Percentiles rank a stretch among this genome's conserved stretches.
These are phyloP conservation scores for Thalassiosira oceanica DNA, from an alignment of 352 stramenopile genomes.

Conservation along the genomic window DNA sequence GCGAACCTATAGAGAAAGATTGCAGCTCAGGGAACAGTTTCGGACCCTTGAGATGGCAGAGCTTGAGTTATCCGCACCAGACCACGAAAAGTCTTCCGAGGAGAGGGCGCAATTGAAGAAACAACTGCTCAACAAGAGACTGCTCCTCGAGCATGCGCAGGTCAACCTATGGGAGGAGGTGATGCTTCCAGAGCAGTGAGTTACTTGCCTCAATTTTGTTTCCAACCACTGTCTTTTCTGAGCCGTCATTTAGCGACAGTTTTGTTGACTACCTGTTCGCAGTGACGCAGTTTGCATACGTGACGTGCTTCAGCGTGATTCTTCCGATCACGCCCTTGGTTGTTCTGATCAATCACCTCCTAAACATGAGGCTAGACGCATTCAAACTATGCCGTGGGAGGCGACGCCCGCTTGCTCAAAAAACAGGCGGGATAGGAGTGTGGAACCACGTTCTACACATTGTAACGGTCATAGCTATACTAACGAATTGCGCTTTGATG, in stretches of 20 bases:
- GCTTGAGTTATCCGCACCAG: conserved; percentile 40
- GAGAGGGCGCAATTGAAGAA: conserved; percentile 55
- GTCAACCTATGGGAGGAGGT: conserved; percentile 86
- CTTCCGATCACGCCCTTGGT: conserved; percentile 91
- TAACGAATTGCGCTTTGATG: conserved; percentile 95
- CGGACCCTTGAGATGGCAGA: conserved; percentile 57
- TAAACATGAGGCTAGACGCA: conserved; percentile 92
- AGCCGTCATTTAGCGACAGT: too few species aligned
- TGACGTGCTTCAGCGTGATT: conserved; percentile 91
- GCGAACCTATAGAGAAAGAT: conserved; percentile 48
- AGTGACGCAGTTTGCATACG: conserved; percentile 92
- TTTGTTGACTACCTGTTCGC: conserved; percentile 92
- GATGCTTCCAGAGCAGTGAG: conserved; percentile 87
- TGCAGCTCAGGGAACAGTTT: conserved; percentile 57
- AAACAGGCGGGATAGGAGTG: conserved; percentile 89
- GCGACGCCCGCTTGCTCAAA: conserved; percentile 87
- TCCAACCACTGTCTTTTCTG: too few species aligned
- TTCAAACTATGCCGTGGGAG: conserved; percentile 93
- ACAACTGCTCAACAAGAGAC: conserved; percentile 66
- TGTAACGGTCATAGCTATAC: conserved; percentile 91
- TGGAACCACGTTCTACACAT: conserved; percentile 93
- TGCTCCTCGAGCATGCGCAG: conserved; percentile 79
- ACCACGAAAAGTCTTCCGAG: conserved; percentile 29
- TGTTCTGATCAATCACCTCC: conserved; percentile 90
- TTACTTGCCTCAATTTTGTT: too few species aligned